These are phyloP conservation scores for Zygoascus sp. DNA, from an alignment of 1,139 yeast genomes.

Conservation along the genomic window DNA sequence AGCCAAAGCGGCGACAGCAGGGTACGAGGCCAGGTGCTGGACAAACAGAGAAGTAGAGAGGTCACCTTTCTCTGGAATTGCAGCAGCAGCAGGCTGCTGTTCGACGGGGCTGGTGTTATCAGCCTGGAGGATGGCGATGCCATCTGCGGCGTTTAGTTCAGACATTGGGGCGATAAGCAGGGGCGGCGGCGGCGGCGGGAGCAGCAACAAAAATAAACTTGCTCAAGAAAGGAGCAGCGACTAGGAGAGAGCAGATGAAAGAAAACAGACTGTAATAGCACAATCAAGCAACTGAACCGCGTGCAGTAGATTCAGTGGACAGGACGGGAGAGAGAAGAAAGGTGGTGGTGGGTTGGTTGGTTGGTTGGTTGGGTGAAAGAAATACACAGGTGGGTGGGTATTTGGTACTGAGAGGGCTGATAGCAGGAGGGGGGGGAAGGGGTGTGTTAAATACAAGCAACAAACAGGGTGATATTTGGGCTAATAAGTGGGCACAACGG, in stretches of 20 bases:
- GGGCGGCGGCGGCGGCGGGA: too few species aligned
- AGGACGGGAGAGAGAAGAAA: background rate
- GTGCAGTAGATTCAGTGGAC: too few species aligned
- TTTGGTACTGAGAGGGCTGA: background rate
- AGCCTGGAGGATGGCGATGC: conserved; percentile 2
- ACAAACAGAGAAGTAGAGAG: conserved; percentile 34
- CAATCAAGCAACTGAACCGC: background rate
- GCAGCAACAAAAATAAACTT: background rate
- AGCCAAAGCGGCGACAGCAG: conserved; percentile 56
- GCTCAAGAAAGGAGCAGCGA: background rate
- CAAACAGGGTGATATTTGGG: background rate
- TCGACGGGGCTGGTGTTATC: background rate
- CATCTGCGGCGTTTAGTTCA: conserved; percentile 2
- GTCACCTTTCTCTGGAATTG: conserved; percentile 7
- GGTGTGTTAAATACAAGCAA: background rate
- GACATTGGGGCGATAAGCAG: conserved; percentile 2
- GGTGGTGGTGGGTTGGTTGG: background rate
- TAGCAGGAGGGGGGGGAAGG: background rate
- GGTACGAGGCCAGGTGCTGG: conserved; percentile 45
- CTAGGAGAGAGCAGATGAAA: background rate
- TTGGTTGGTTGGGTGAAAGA: background rate
- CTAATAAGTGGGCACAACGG: background rate
- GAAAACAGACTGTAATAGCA: background rate
- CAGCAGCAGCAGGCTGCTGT: background rate
- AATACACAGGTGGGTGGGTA: too few species aligned